Conservation (phyloP, 371 early-diverging fungal species). For the Apophysomyces variabilis region DNA sequence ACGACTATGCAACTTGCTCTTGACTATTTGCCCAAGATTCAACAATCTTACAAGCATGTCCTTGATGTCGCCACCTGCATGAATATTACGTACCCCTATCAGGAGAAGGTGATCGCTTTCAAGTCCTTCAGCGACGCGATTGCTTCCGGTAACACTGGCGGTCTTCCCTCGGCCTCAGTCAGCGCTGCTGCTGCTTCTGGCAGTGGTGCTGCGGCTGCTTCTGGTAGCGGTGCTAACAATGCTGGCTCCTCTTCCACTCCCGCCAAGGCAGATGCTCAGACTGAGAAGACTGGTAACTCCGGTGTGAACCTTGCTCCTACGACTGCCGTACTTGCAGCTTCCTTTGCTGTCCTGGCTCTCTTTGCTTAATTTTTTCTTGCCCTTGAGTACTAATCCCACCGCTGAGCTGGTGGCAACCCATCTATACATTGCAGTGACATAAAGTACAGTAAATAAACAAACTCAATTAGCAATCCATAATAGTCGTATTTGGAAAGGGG, state of each 20-base stretch:
- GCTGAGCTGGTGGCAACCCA: constrained; percentile 6
- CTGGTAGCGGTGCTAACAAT: not conserved
- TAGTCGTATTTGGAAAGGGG: not conserved
- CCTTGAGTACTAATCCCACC: not conserved
- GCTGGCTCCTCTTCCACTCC: constrained; percentile 2
- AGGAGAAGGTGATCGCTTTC: constrained; percentile 39
- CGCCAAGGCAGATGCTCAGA: constrained; percentile 6
- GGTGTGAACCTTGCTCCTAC: not conserved
- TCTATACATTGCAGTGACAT: not conserved
- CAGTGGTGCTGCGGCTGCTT: constrained; percentile 13
- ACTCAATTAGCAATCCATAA: not conserved
- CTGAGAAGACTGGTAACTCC: not conserved
- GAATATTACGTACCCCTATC: constrained; percentile 54
- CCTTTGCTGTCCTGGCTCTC: constrained; percentile 4
- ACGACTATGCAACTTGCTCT: constrained; percentile 47
- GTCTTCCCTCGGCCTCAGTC: constrained; percentile 10
- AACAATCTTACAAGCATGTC: constrained; percentile 42
- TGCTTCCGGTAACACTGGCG: constrained; percentile 15
- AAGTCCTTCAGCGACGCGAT: constrained; percentile 25
- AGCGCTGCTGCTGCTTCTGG: constrained; percentile 20
- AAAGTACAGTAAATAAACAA: not conserved
- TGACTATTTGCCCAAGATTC: constrained; percentile 43
- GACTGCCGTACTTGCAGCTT: not conserved
- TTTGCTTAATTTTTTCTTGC: not conserved
- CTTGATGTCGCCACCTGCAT: constrained; percentile 54